Base-by-base conservation (phyloP, 2,329 filamentous ascomycete genomes). In the Cladosporium sp. region DNA sequence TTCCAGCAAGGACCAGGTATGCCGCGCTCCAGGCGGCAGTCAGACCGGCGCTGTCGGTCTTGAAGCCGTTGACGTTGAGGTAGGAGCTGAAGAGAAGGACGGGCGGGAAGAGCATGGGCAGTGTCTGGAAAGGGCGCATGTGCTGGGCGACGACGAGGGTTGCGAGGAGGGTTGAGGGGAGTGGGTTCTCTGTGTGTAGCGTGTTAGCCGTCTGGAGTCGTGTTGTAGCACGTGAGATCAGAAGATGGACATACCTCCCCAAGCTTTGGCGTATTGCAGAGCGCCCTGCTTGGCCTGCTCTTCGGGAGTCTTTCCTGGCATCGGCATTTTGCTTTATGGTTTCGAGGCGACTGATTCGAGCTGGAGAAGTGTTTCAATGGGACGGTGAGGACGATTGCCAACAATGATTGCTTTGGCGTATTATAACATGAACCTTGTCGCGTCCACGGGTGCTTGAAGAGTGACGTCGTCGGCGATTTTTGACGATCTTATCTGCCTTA, bases 41-140 rank as follows among this genome's bases (percentile, higher is more conserved):
- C 4, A 88, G 80, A 5, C 88, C 88, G 0, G 88, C 88, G 23
- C 83, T 82, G 72, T 90, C 89, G 58, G 84, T 84, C 73, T 86
- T 85, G 78, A 85, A 89, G 66, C 83, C 82, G 68, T 83, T 82
- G 33, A 90, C 72, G 73, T 90, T 90, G 53, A 90, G 79, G 73
- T 90, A 91, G 65, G 85, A 85, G 61, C 84, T 85, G 78, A 90
- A 88, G 66, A 90, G 81, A 3, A 91, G 81, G 65, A 89, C 79
- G 2, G 88, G 88, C 5, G 88, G 85, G 74, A 91, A 90, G 68
- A 88, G 77, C 84, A 91, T 88, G 4, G 88, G 88, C 0, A 91
- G 80, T 7, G 81, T 73, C 74, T 88, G 87, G 76, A 89, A 87
- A 8, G 89, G 88, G n/a, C 86, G 86, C 52, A 85, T 80, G 79